Evolutionary conservation across 768 basidiomycete species (phyloP).

Genomic region (Xerocomellus chrysenteron): DNA sequence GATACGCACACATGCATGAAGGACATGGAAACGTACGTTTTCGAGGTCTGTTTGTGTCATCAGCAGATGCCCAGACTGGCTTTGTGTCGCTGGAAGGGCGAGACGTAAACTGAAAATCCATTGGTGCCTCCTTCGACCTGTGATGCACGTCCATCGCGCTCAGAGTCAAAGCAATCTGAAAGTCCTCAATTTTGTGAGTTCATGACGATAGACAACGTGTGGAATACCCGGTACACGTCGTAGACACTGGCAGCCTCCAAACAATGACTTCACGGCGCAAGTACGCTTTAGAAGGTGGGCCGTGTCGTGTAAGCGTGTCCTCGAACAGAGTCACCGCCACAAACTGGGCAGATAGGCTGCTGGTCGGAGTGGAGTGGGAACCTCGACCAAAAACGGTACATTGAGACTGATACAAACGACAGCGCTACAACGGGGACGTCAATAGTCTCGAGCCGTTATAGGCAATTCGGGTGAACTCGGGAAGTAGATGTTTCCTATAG

Average conservation of each 20-base stretch:
- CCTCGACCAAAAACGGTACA: no score
- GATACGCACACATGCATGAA: slow-evolving; percentile 9
- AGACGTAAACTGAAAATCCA: slow-evolving; percentile 87
- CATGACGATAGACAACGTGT: not conserved
- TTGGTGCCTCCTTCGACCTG: slow-evolving; percentile 77
- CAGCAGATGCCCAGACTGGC: slow-evolving; percentile 54
- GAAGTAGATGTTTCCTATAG: no score
- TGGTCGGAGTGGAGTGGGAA: no score
- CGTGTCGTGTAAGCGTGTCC: no score
- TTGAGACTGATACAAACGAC: no score
- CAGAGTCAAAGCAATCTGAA: slow-evolving; percentile 1
- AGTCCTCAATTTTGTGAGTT: not conserved
- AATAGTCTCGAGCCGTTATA: no score
- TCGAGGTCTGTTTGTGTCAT: slow-evolving; percentile 53
- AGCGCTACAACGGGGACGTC: no score
- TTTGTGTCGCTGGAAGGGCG: slow-evolving; percentile 50
- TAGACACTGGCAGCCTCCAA: not conserved
- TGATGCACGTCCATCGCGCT: slow-evolving; percentile 25
- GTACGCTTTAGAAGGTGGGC: no score
- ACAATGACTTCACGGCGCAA: no score
- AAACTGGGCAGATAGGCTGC: no score
- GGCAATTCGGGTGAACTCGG: no score
- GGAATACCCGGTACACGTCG: slow-evolving; percentile 17
- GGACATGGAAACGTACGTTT: slow-evolving; percentile 61
- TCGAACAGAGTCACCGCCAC: no score